These are phyloP conservation scores for Pythium monospermum DNA, from an alignment of 352 stramenopile species.

Conservation along the genomic window DNA sequence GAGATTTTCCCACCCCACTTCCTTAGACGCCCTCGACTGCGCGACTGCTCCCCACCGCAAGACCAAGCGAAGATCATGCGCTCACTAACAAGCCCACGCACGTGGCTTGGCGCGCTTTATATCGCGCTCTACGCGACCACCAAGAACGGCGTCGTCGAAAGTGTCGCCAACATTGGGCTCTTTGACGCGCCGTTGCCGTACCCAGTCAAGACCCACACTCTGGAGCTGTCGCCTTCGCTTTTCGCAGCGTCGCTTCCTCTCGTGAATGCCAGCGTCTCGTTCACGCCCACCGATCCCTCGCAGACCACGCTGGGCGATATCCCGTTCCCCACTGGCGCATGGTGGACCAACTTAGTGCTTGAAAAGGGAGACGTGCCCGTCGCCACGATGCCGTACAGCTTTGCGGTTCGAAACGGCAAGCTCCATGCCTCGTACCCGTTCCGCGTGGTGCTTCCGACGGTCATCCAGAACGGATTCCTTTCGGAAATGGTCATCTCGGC, in stretches of 20 bases:
- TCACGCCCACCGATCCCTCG: constrained; percentile 13
- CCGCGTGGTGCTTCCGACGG: constrained; percentile 53
- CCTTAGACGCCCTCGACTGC: background rate
- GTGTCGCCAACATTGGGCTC: constrained; percentile 18
- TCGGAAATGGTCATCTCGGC: constrained; percentile 56
- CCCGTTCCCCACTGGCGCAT: constrained; percentile 75
- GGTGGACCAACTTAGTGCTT: constrained; percentile 81
- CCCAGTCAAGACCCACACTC: constrained; percentile 39
- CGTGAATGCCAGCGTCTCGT: constrained; percentile 12
- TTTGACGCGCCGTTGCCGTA: constrained; percentile 36
- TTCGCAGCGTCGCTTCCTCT: constrained; percentile 45
- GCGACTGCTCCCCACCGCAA: background rate
- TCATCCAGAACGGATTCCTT: constrained; percentile 69
- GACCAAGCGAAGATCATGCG: background rate
- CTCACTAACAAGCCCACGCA: constrained; percentile 3
- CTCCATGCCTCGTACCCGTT: constrained; percentile 77
- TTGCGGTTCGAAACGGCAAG: constrained; percentile 47
- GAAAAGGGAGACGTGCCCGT: constrained; percentile 49
- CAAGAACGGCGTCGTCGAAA: background rate
- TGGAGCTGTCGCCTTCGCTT: constrained; percentile 42
- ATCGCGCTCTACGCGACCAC: constrained; percentile 1
- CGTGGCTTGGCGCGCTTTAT: constrained; percentile 15
- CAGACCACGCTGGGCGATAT: constrained; percentile 33
- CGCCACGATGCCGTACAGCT: constrained; percentile 63
- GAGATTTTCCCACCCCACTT: background rate